Evolutionary conservation across 2,329 filamentous ascomycete species (phyloP), one percentile per base, ranked within the genome.

Genomic region (Fusarium acutatum): DNA sequence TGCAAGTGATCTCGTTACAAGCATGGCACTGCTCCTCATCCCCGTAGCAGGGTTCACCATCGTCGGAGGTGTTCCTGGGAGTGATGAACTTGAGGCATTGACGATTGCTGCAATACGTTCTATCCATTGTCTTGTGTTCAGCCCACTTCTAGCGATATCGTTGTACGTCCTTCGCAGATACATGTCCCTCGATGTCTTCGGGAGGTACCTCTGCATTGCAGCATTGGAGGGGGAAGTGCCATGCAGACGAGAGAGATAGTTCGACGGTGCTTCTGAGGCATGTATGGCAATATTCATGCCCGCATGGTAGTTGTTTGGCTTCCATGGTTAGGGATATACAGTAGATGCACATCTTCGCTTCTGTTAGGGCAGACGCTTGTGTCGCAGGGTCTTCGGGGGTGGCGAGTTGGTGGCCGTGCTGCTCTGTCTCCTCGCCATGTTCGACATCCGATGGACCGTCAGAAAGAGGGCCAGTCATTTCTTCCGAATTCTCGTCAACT

Each of bases 201-300:
- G 86, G 49, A 0, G 82, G 74, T 5, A 91, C 85, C 0, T 75
- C 67, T 38, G 84, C 69, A 1, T 74, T 57, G 70, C 88, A 90
- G 76, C 88, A 91, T 10, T 83, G 79, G 0, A 88, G 87, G 0
- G 89, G 89, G 58, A 89, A 91, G 0, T 88, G 71, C 0, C 82
- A 80, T 53, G 90, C 86, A 65, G 89, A 85, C 0, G 60, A 77
- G 24, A 88, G 80, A 0, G 86, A 81, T 0, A 75, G 58, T 1
- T 71, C 20, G 71, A 90, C 85, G 0, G 88, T 81, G 0, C 66
- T 56, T 0, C 72, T 70, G 0, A 91, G 71, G 71, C 89, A 91
- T 3, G 63, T 69, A 0, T 74, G 77, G 72, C 89, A 91, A 76
- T 89, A 90, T 5, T 82, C 76, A 67, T 91, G 86, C 0, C 75